A percentile compares a stretch with the other conserved stretches of the same genome.
Evolutionary conservation across 2,329 filamentous ascomycete species (phyloP).

Genomic region (Penicillium palitans): DNA sequence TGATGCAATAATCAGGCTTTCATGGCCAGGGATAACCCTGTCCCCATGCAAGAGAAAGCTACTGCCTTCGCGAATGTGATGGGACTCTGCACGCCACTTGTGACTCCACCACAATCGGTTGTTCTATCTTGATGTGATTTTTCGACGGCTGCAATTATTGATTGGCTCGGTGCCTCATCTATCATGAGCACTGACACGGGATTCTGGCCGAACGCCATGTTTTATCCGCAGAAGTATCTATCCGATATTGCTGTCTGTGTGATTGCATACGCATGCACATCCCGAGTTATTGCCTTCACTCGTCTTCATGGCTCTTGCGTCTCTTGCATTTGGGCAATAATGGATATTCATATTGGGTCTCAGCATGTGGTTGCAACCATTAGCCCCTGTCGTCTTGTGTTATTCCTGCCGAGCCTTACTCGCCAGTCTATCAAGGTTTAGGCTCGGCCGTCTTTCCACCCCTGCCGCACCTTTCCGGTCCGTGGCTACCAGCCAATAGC

Average conservation of each 20-base stretch:
- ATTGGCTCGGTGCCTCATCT: conserved; percentile 21
- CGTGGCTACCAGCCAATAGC: conserved; percentile 29
- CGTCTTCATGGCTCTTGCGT: conserved; percentile 11
- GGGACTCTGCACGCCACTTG: conserved; percentile 18
- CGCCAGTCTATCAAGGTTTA: conserved; percentile 23
- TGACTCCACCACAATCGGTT: conserved; percentile 20
- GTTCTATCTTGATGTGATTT: conserved; percentile 11
- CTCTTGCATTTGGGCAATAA: conserved; percentile 18
- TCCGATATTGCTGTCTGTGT: conserved; percentile 22
- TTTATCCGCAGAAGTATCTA: conserved; percentile 11
- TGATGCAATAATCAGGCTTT: conserved; percentile 32
- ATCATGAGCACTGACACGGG: conserved; percentile 21
- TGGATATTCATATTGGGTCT: conserved; percentile 20
- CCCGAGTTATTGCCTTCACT: conserved; percentile 13
- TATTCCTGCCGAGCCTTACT: conserved; percentile 17
- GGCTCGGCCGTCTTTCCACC: conserved; percentile 21
- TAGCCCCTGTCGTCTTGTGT: conserved; percentile 15
- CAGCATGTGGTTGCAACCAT: conserved; percentile 26
- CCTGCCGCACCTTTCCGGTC: conserved; percentile 34
- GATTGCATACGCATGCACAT: conserved; percentile 24
- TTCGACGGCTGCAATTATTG: conserved; percentile 12
- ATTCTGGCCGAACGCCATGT: conserved; percentile 14
- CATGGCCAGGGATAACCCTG: conserved; percentile 29
- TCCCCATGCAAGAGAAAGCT: conserved; percentile 20
- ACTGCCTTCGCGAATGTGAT: conserved; percentile 26